phyloP scores from a whole-genome alignment of 2,329 filamentous ascomycete species.

The Cladobotryum mycophilum region DNA sequence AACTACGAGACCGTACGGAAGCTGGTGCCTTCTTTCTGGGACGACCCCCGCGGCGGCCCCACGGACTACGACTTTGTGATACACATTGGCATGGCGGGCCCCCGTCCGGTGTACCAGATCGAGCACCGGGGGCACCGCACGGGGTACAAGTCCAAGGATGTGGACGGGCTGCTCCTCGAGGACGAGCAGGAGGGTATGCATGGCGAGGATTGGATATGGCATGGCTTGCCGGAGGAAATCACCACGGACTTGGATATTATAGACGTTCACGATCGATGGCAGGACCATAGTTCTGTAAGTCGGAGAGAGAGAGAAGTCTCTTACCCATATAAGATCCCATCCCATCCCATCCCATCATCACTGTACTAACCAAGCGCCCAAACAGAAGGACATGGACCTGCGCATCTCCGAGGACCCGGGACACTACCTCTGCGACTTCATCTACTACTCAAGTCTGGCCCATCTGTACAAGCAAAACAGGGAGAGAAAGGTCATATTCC shows the following conservation, averaged over 20 bases:
- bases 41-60: constrained; percentile 24
- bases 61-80: constrained; percentile 57
- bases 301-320: too few species aligned
- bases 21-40: constrained; percentile 59
- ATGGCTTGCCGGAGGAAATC: constrained; percentile 49
- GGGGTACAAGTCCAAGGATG: constrained; percentile 63
- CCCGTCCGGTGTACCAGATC: constrained; percentile 58
- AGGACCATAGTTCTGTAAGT: constrained; percentile 42
- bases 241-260: constrained; percentile 50
- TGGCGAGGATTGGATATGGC: constrained; percentile 47
- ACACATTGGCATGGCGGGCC: constrained; percentile 74
- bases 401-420: constrained; percentile 65
- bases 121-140: constrained; percentile 66
- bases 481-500: constrained; percentile 54
- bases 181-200: constrained; percentile 45
- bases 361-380: neutral
- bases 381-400: constrained; percentile 37
- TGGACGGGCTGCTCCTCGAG: constrained; percentile 56
- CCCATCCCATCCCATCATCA: constrained; percentile 1
- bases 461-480: constrained; percentile 43
- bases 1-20: constrained; percentile 61
- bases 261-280: constrained; percentile 53
- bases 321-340: neutral
- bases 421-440: constrained; percentile 71
- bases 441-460: constrained; percentile 64